phyloP scores from a whole-genome alignment of 2,329 filamentous ascomycete species.

The Hypoxylon sp. region DNA sequence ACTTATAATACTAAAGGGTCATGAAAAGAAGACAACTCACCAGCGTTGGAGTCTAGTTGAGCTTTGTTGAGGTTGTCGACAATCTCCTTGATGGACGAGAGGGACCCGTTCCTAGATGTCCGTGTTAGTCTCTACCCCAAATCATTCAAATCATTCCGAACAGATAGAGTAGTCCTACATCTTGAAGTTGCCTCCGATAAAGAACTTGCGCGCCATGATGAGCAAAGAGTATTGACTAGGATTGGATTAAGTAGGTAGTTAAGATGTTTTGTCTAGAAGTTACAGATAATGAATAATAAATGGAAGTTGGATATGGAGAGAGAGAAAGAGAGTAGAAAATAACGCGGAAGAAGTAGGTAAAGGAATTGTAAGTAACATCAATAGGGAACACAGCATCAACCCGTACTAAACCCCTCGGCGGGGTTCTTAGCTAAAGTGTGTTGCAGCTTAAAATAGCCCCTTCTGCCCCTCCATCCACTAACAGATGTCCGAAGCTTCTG shows the following conservation, averaged over 20 bases:
- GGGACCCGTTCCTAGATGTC: slow-evolving; percentile 83
- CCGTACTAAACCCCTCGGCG: no score
- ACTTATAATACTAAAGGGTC: background rate
- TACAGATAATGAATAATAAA: background rate
- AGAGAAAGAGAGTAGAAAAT: slow-evolving; percentile 29
- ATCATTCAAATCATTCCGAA: no score
- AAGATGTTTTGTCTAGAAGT: slow-evolving; percentile 4
- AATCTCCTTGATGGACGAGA: slow-evolving; percentile 89
- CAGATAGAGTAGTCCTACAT: no score
- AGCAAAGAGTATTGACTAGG: slow-evolving; percentile 42
- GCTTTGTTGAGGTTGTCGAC: slow-evolving; percentile 88
- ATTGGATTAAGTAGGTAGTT: slow-evolving; percentile 11
- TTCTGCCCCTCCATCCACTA: slow-evolving; percentile 21
- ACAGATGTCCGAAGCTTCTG: slow-evolving; percentile 2
- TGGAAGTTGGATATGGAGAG: slow-evolving; percentile 14
- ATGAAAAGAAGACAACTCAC: slow-evolving; percentile 56
- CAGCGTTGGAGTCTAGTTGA: slow-evolving; percentile 77
- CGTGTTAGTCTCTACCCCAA: slow-evolving; percentile 31
- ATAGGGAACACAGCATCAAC: slow-evolving; percentile 15
- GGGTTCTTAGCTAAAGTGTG: slow-evolving; percentile 5
- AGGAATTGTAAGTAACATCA: slow-evolving; percentile 9
- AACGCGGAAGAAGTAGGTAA: slow-evolving; percentile 19
- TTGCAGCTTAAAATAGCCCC: slow-evolving; percentile 2
- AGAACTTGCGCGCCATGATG: slow-evolving; percentile 95
- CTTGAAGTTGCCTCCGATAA: slow-evolving; percentile 99